These are phyloP conservation scores for Trichoderma afroharzianum DNA, from an alignment of 2,329 filamentous ascomycete species.

Conservation along the genomic window DNA sequence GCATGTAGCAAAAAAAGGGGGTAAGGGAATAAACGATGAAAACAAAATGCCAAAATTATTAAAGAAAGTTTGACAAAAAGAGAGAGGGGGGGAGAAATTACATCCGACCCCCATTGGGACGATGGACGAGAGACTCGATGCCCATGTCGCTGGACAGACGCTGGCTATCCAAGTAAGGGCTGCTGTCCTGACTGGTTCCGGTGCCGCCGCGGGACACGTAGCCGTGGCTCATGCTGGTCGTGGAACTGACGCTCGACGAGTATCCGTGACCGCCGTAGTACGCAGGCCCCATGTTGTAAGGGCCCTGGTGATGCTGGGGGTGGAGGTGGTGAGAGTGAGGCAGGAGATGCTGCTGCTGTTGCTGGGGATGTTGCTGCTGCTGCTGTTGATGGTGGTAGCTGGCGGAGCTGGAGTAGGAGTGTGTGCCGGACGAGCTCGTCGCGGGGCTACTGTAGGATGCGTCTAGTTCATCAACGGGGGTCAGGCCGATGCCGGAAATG, in stretches of 20 bases:
- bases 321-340: constrained; percentile 15
- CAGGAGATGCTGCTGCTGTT: constrained; percentile 23
- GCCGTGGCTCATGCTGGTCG: constrained; percentile 36
- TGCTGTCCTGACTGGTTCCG: constrained; percentile 36
- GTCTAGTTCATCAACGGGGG: constrained; percentile 57
- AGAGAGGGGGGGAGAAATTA: constrained; percentile 2
- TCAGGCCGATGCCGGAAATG: constrained; percentile 59
- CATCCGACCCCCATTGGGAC: constrained; percentile 34
- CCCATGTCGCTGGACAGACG: constrained; percentile 58
- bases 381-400: constrained; percentile 29
- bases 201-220: constrained; percentile 27
- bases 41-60: background rate
- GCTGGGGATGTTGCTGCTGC: constrained; percentile 28
- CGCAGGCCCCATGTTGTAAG: constrained; percentile 25
- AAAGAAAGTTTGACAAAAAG: background rate
- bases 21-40: background rate
- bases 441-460: constrained; percentile 55
- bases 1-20: background rate
- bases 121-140: constrained; percentile 57
- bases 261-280: constrained; percentile 41
- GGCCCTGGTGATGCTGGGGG: constrained; percentile 20
- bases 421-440: constrained; percentile 42
- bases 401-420: constrained; percentile 37
- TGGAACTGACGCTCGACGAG: constrained; percentile 53
- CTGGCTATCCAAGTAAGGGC: constrained; percentile 46